Base-by-base conservation (phyloP, 2,329 filamentous ascomycete genomes). In the Orbilia brochopaga region DNA sequence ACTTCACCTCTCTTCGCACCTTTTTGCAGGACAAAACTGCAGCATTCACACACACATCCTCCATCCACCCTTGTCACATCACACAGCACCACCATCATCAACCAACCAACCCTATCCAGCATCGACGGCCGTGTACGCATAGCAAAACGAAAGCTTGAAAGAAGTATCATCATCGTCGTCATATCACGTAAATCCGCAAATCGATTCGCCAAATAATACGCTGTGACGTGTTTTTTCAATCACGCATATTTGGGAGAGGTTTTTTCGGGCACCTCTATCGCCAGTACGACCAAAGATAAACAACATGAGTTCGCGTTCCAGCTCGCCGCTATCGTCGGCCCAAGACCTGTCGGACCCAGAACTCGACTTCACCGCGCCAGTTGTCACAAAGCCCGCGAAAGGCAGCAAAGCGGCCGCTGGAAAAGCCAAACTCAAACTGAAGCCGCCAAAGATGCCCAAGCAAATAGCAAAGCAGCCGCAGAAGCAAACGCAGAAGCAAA, bases 231-330 rank as follows among this genome's bases (percentile, higher is more conserved):
- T 69, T 69, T 62, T n/a, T 50, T 46, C 35, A 6, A 4, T 4
- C 19, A 17, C 30, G 8, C 23, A 15, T 46, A 19, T 13, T 3
- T 13, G 3, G n/a, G 6, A 37, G 17, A n/a, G 19, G 19, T 51
- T 21, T 51, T n/a, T 51, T 17, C 46, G n/a, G n/a, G 46, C 23
- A 51, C 19, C 27, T 3, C 27, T 32, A 8, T 32, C 27, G 27
- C 27, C 27, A 32, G 27, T 32, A 51, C 19, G 19, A 27, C 11
- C 3, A 7, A 13, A 51, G 46, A 19, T 23, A 2, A 13, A 21
- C 46, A 60, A 21, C 5, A 70, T 70, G 66, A 70, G 66, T 50
- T 70, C 66, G 60, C 66, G 66, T 70, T 70, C 66, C 17, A 70
- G 66, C 48, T 70, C 66, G 21, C 66, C 66, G 54, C 59, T 70